Base-by-base conservation (phyloP, 805 yeast species). In the Spathaspora sp. region DNA sequence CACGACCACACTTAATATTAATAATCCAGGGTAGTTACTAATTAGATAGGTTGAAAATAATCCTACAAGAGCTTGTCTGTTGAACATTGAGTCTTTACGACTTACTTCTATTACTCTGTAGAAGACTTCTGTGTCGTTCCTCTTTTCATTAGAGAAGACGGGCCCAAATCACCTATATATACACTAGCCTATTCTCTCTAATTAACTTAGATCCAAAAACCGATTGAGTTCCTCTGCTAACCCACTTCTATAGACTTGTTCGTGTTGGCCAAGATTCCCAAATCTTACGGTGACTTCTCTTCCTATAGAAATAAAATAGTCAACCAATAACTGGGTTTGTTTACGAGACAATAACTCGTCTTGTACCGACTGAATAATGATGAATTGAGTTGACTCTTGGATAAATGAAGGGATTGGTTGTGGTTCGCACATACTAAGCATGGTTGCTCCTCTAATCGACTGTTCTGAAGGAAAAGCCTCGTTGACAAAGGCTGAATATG, bases 321-420 rank as follows among this genome's bases (percentile, higher is more conserved):
- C 42, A 1, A 60, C 52, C 23, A 85, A 67, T 50, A 63, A 50
- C 2, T 67, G 57, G 0, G 86, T 70, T 59, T 87, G 94, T 2
- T 66, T 64, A 23, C 69, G 50, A 2, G 81, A 68, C 18, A 89
- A 65, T 14, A 89, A 73, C 61, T 89, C 96, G 66, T 89, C 96
- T 16, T 75, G 62, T 2, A 66, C 62, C 2, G 94, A 86, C 39
- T 89, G 92, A 2, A 85, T 63, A 0, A 88, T 60, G 44, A 72
- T 62, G 6, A 78, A 55, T 5, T 57, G 50, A 2, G 57, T 49
- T 5, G 49, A 43, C 8, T n/a, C 32, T 10, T 40, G n/a, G 14
- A 48, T 42, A 14, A 48, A 31, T 1, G 11, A 17, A 43, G 46
- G 46, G 14, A n/a, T 32, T 32, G 38, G n/a, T 14, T 32, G n/a